Evolutionary conservation across 2,329 filamentous ascomycete species (phyloP).

Genomic region (Colletotrichum sp.): DNA sequence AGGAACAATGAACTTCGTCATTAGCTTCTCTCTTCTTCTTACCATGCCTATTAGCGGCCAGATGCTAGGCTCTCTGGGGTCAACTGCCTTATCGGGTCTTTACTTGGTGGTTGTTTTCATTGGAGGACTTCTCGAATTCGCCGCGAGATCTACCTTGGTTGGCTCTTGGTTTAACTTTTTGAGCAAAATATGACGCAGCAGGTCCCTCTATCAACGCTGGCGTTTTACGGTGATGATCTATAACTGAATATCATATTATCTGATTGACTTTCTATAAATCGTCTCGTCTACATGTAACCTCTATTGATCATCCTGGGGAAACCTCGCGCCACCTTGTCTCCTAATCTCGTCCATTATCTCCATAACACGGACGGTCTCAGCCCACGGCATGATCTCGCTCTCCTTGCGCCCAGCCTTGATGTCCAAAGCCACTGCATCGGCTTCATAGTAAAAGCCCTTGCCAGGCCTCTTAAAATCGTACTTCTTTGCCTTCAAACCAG

Average conservation of each 20-base stretch:
- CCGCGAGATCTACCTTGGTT: slow-evolving; percentile 21
- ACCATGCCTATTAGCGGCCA: slow-evolving; percentile 49
- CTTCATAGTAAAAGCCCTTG: slow-evolving; percentile 48
- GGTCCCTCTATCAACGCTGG: not conserved
- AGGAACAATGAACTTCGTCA: slow-evolving; percentile 47
- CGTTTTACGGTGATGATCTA: not conserved
- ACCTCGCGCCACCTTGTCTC: slow-evolving; percentile 31
- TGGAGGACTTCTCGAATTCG: slow-evolving; percentile 33
- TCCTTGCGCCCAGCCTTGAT: slow-evolving; percentile 40
- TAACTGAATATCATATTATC: not conserved
- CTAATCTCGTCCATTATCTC: slow-evolving; percentile 52
- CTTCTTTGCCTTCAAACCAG: slow-evolving; percentile 25
- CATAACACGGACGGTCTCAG: slow-evolving; percentile 49
- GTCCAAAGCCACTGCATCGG: slow-evolving; percentile 45
- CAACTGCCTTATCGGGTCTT: slow-evolving; percentile 47
- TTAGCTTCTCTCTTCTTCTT: slow-evolving; percentile 47
- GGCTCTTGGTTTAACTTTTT: not conserved
- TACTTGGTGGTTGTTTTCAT: slow-evolving; percentile 45
- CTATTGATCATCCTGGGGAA: slow-evolving; percentile 27
- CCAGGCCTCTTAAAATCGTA: slow-evolving; percentile 40
- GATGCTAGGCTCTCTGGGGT: slow-evolving; percentile 47
- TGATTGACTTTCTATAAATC: not conserved
- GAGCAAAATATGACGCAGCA: not conserved
- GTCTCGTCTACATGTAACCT: not conserved
- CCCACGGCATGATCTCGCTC: slow-evolving; percentile 47